Evolutionary conservation across 768 basidiomycete species (phyloP), one percentile per base, ranked within the genome.

Genomic region (Leccinum aurantiacum): DNA sequence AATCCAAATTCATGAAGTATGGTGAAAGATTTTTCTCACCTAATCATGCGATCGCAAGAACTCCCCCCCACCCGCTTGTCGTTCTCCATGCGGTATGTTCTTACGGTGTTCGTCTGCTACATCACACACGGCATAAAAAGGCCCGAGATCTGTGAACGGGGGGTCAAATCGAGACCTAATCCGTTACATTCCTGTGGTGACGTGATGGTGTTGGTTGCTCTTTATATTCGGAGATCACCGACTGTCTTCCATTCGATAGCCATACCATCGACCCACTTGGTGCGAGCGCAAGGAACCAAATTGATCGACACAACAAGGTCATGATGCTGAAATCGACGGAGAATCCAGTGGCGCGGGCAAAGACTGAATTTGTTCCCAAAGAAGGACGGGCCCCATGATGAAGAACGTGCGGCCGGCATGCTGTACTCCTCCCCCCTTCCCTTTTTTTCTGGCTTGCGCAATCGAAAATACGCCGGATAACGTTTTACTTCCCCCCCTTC

Each of bases 201-300:
- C 24, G 31, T 22, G 50, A 49, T 51, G 10, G 25, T 60, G 50
- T 24, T 46, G 22, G 56, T 25, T 38, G 25, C 51, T 58, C 50
- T 38, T 8, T 29, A 8, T 49, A 19, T 22, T 54, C 57, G 48
- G 46, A 38, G 49, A 37, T 37, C 24, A 25, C 24, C 14, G 54
- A 63, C 58, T 19, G 4, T 50, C 61, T 64, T 57, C 54, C 58
- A 55, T 59, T 29, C 22, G 35, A 29, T 53, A 4, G 22, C n/a
- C 55, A 24, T 47, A 25, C 31, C 15, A 13, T 58, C 25, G 44
- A 51, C 6, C 29, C 54, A 37, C 61, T 41, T 17, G 25, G 53
- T 22, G 7, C 14, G 10, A 27, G 29, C 41, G 3, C 11, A 35
- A 50, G 46, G 44, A 47, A 24, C 27, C 29, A 24, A 46, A 57